Evolutionary conservation across 371 early-diverging fungal genomes (phyloP).

Genomic region (Mortierella sp.): DNA sequence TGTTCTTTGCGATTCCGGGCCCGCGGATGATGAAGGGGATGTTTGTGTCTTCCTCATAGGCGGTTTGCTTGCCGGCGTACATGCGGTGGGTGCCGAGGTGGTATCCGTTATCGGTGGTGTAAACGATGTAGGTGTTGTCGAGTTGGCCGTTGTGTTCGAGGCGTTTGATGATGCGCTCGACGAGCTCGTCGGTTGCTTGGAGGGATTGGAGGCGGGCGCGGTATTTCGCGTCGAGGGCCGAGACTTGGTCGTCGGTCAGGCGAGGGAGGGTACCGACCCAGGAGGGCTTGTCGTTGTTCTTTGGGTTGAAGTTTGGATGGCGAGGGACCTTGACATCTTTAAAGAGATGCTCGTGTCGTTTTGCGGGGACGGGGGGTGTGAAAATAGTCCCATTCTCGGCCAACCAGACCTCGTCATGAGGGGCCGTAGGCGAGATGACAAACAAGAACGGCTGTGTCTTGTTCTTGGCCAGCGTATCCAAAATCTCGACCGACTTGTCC

Average conservation of each 20-base stretch:
- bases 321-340: conserved; percentile 69
- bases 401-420: conserved; percentile 59
- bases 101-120: conserved; percentile 79
- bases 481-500: conserved; percentile 65
- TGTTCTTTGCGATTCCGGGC: conserved; percentile 69
- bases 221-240: conserved; percentile 66
- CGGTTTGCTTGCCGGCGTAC: conserved; percentile 69
- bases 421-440: conserved; percentile 63
- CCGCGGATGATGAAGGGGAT: conserved; percentile 77
- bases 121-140: conserved; percentile 76
- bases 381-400: background rate
- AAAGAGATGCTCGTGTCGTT: conserved; percentile 64
- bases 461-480: conserved; percentile 61
- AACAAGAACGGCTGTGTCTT: conserved; percentile 71
- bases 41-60: conserved; percentile 75
- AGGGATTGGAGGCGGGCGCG: conserved; percentile 71
- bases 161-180: conserved; percentile 67
- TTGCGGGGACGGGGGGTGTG: conserved; percentile 47
- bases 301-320: conserved; percentile 72
- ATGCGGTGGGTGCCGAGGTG: conserved; percentile 77
- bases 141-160: conserved; percentile 67
- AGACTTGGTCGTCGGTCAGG: conserved; percentile 58
- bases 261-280: conserved; percentile 66
- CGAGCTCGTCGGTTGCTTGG: conserved; percentile 76
- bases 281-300: conserved; percentile 65